phyloP scores from a whole-genome alignment of 495 filamentous ascomycete genomes.

The Cenococcum geophilum region DNA sequence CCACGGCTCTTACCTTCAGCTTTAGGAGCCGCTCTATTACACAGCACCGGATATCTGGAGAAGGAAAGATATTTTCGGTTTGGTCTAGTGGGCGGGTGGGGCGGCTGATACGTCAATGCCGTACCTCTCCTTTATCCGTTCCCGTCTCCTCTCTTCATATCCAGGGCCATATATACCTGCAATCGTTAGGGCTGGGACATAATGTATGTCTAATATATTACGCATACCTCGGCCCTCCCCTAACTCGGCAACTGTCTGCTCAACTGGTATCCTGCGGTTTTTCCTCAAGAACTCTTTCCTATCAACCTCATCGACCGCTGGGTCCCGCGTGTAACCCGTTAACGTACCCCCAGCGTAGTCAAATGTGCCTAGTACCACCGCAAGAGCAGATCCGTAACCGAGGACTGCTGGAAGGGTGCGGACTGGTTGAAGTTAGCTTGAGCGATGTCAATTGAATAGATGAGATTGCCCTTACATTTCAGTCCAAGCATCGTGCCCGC shows the following conservation, averaged over 20 bases:
- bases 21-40: neutral
- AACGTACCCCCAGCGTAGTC: conserved; percentile 70
- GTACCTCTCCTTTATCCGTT: conserved; percentile 83
- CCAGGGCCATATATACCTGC: conserved; percentile 76
- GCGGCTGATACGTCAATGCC: conserved; percentile 63
- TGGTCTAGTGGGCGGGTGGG: neutral
- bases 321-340: conserved; percentile 51
- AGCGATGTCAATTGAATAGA: no score
- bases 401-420: conserved; percentile 73
- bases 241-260: conserved; percentile 73
- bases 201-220: conserved; percentile 3
- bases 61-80: neutral
- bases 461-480: conserved; percentile 15
- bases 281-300: conserved; percentile 69
- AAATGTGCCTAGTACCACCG: conserved; percentile 59
- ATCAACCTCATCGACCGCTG: conserved; percentile 67
- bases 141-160: conserved; percentile 77
- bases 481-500: conserved; percentile 63
- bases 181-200: conserved; percentile 30
- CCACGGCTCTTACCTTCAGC: neutral
- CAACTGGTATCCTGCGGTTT: conserved; percentile 66
- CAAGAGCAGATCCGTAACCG: conserved; percentile 64
- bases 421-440: conserved; percentile 42
- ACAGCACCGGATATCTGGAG: neutral
- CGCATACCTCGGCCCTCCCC: conserved; percentile 84